phyloP scores from a whole-genome alignment of 345 rosid genomes.

The Eucalyptus paniculata region DNA sequence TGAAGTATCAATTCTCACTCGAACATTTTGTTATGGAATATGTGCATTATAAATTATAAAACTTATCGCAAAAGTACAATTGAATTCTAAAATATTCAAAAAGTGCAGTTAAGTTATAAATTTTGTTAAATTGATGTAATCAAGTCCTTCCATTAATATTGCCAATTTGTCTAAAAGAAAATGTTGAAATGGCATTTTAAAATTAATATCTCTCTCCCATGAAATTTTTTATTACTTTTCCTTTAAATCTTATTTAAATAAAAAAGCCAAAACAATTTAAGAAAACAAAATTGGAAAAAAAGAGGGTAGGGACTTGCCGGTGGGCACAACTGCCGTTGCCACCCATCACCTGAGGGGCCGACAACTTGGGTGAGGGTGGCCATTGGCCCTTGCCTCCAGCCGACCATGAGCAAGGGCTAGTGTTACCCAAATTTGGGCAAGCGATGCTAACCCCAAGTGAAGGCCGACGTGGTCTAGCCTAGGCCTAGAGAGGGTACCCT shows the following conservation, averaged over 20 bases:
- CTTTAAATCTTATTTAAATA: too few species aligned
- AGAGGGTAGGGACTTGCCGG: background rate
- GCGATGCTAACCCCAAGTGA: rapidly evolving
- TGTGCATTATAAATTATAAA: rapidly evolving
- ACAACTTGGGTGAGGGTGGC: too few species aligned
- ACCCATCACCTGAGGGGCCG: rapidly evolving
- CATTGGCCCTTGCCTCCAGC: background rate
- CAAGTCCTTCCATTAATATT: rapidly evolving
- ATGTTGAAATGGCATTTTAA: background rate
- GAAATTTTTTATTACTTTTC: too few species aligned
- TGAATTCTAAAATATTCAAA: too few species aligned
- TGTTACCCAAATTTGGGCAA: background rate
- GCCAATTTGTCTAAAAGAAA: too few species aligned
- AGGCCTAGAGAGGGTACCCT: background rate
- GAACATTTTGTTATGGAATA: too few species aligned
- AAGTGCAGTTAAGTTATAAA: background rate
- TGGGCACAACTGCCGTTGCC: rapidly evolving
- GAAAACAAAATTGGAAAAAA: background rate
- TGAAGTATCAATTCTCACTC: rapidly evolving
- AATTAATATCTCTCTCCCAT: background rate
- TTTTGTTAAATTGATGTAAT: rapidly evolving
- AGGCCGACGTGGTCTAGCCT: rapidly evolving
- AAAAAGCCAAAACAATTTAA: too few species aligned
- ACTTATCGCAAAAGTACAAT: rapidly evolving
- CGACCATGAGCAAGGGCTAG: rapidly evolving